Conservation (phyloP, 352 stramenopile species). For the Phytophthora pini region DNA sequence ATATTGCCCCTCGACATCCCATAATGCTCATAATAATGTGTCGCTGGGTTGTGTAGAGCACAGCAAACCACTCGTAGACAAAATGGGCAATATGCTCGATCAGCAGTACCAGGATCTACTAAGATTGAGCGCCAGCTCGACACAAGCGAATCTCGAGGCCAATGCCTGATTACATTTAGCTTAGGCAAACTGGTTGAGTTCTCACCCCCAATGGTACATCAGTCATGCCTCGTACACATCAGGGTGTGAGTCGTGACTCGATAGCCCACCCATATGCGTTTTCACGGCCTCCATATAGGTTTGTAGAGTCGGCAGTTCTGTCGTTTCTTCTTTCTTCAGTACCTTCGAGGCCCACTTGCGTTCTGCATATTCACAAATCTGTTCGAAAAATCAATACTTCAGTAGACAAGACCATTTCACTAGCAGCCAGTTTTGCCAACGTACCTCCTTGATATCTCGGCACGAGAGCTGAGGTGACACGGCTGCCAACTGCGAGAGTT, state of each 20-base stretch:
- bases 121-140: constrained; percentile 14
- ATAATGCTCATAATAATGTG: constrained; percentile 1
- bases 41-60: constrained; percentile 33
- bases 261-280: constrained; percentile 61
- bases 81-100: constrained; percentile 43
- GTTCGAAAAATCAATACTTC: background rate
- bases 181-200: constrained; percentile 1
- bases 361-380: constrained; percentile 94
- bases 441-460: constrained; percentile 94
- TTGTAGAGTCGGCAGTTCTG: constrained; percentile 68
- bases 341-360: constrained; percentile 92
- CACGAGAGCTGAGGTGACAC: constrained; percentile 90
- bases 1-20: background rate
- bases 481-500: constrained; percentile 79
- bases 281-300: constrained; percentile 84
- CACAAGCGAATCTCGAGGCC: background rate
- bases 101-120: constrained; percentile 53
- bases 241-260: constrained; percentile 39
- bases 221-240: constrained; percentile 65
- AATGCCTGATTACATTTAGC: background rate
- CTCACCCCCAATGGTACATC: background rate
- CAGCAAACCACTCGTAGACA: constrained; percentile 36
- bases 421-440: background rate
- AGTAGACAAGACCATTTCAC: too few species aligned
- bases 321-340: constrained; percentile 83